phyloP scores from a whole-genome alignment of 495 filamentous ascomycete species.

The Talaromyces wortmannii region DNA sequence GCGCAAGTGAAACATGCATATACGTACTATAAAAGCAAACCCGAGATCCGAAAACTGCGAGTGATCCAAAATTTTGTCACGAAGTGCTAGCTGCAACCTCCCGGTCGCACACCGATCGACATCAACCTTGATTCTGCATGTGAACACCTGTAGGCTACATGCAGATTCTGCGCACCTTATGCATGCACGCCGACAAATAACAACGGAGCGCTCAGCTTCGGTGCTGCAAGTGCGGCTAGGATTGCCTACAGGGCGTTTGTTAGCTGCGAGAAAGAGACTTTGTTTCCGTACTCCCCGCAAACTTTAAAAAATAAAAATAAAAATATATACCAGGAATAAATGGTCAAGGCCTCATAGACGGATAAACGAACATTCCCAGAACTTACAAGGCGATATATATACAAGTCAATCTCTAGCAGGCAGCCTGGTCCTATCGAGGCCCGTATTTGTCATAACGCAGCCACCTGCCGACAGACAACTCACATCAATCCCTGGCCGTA shows the following conservation, averaged over 20 bases:
- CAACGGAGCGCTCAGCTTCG: background rate
- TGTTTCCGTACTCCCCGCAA: background rate
- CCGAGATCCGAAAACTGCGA: too few relatives aligned
- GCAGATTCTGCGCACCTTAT: background rate
- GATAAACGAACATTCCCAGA: background rate
- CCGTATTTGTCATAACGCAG: background rate
- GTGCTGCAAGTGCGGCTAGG: background rate
- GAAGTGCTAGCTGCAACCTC: too few relatives aligned
- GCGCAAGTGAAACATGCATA: too few relatives aligned
- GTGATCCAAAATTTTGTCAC: too few relatives aligned
- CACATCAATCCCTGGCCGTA: too few relatives aligned
- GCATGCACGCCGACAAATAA: background rate
- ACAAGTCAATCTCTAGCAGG: too few relatives aligned
- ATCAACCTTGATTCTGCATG: background rate
- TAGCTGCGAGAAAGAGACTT: background rate
- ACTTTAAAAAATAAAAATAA: background rate
- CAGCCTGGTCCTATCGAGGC: too few relatives aligned
- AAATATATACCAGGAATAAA: background rate
- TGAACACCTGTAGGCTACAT: background rate
- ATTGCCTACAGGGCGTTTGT: background rate
- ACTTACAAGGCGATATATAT: background rate
- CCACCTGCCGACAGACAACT: too few relatives aligned
- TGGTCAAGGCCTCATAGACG: background rate
- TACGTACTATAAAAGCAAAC: too few relatives aligned
- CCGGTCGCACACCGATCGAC: too few relatives aligned